A percentile compares a stretch with the other conserved stretches of the same genome.
phyloP scores from a whole-genome alignment of 2,329 filamentous ascomycete genomes.

The Apiospora aurea region DNA sequence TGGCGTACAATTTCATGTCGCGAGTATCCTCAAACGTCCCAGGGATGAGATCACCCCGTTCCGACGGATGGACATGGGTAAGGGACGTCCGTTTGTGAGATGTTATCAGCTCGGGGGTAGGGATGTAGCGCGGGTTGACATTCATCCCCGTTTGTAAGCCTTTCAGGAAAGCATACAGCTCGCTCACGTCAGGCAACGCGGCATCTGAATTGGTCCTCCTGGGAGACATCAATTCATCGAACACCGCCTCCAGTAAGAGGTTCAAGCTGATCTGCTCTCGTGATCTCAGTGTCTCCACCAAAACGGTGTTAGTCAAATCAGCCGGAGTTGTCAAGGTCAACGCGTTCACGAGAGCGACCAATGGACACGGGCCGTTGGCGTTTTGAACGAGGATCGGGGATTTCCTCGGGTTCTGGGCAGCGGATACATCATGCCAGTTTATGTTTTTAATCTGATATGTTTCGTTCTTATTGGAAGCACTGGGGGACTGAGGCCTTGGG shows the following conservation, averaged over 20 bases:
- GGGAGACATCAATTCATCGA: conserved; percentile 90
- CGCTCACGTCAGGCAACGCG: conserved; percentile 82
- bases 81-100: conserved; percentile 60
- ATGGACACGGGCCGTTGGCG: conserved; percentile 89
- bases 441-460: conserved; percentile 95
- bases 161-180: conserved; percentile 86
- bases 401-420: conserved; percentile 68
- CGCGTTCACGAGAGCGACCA: conserved; percentile 93
- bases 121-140: conserved; percentile 88
- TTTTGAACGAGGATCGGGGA: conserved; percentile 94
- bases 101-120: conserved; percentile 55
- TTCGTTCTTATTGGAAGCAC: conserved; percentile 63
- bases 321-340: conserved; percentile 82
- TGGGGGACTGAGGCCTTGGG: conserved; percentile 47
- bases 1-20: conserved; percentile 90
- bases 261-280: conserved; percentile 89
- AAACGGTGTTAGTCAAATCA: conserved; percentile 66
- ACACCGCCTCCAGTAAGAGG: conserved; percentile 84
- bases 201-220: conserved; percentile 68
- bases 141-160: conserved; percentile 97
- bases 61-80: conserved; percentile 58
- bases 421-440: conserved; percentile 76
- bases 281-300: conserved; percentile 78
- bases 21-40: conserved; percentile 87
- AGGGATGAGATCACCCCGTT: conserved; percentile 57